phyloP scores from a whole-genome alignment of 2,329 filamentous ascomycete genomes.

The Penicillium sclerotigenum region DNA sequence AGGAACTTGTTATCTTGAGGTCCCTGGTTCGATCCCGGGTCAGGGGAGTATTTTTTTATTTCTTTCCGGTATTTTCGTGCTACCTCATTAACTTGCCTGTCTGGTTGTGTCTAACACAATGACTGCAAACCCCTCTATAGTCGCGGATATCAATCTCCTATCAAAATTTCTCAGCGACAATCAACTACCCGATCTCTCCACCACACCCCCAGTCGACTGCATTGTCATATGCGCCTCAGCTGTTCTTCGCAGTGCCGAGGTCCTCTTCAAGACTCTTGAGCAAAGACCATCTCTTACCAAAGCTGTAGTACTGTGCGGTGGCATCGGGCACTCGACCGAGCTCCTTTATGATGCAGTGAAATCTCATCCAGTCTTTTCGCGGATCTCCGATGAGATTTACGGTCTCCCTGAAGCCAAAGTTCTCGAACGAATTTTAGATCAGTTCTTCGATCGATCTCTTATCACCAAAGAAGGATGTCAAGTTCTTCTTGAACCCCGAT shows the following conservation, averaged over 20 bases:
- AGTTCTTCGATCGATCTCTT: constrained; percentile 20
- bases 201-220: constrained; percentile 28
- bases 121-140: background rate
- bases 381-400: constrained; percentile 29
- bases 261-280: constrained; percentile 35
- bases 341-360: constrained; percentile 44
- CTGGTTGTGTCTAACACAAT: background rate
- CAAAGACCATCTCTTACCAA: constrained; percentile 29
- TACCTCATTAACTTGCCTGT: background rate
- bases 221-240: constrained; percentile 44
- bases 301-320: constrained; percentile 44
- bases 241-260: constrained; percentile 36
- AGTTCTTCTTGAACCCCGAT: constrained; percentile 45
- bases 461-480: constrained; percentile 26
- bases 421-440: constrained; percentile 35
- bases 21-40: constrained; percentile 7
- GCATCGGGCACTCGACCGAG: constrained; percentile 47
- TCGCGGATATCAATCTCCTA: constrained; percentile 24
- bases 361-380: constrained; percentile 27
- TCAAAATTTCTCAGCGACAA: constrained; percentile 13
- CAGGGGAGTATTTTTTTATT: constrained; percentile 1
- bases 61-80: background rate
- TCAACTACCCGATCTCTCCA: constrained; percentile 4
- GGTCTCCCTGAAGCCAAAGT: constrained; percentile 43
- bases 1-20: background rate